Percentiles rank a stretch among this genome's conserved stretches.
phyloP scores from a whole-genome alignment of 352 stramenopile species.

The Phytophthora palmivora region DNA sequence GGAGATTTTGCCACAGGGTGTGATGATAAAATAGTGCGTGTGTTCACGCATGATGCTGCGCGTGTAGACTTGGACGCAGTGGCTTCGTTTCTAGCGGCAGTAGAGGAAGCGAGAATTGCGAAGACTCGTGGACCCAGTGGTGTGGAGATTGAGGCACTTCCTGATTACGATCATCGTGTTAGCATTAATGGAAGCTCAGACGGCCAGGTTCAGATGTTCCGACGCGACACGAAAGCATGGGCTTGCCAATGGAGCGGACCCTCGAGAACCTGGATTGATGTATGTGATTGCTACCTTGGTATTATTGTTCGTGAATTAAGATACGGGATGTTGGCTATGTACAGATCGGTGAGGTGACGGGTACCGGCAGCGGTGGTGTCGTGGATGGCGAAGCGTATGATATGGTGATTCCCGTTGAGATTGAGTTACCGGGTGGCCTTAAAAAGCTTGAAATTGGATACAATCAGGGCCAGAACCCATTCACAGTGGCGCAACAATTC shows the following conservation, averaged over 20 bases:
- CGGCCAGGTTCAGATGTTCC: conserved; percentile 97
- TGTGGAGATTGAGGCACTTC: conserved; percentile 95
- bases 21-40: conserved; percentile 92
- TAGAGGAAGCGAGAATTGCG: conserved; percentile 62
- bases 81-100: conserved; percentile 69
- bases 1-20: conserved; percentile 94
- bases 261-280: conserved; percentile 95
- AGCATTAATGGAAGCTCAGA: conserved; percentile 85
- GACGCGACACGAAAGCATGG: conserved; percentile 92
- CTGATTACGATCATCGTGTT: conserved; percentile 91
- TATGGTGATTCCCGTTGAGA: conserved; percentile 97
- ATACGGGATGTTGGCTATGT: neutral
- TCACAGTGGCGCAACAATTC: conserved; percentile 95
- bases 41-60: conserved; percentile 89
- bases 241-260: conserved; percentile 95
- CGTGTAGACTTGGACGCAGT: conserved; percentile 72
- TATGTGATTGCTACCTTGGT: conserved; percentile 38
- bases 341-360: conserved; percentile 88
- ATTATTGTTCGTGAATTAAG: neutral
- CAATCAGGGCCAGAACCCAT: conserved; percentile 98
- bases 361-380: conserved; percentile 81
- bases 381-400: conserved; percentile 95
- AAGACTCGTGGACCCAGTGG: conserved; percentile 84
- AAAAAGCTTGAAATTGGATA: conserved; percentile 97
- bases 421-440: conserved; percentile 93